Evolutionary conservation across 176 grass and related monocot genomes (phyloP), one percentile per base, ranked within the genome.

Genomic region (Aechmea fasciata): DNA sequence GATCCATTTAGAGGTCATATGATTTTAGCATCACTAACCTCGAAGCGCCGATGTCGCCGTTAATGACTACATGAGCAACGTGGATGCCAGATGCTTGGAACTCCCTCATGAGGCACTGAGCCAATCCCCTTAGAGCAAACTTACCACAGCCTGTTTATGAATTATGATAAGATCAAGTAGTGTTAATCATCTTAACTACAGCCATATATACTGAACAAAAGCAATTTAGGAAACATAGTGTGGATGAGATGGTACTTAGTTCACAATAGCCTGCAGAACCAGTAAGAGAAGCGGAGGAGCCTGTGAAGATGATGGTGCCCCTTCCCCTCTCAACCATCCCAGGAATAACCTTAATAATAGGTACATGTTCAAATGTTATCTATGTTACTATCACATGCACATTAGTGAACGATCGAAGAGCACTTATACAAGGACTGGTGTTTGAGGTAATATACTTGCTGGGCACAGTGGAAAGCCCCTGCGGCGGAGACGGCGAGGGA

Each of bases 231-330:
- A 52, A 54, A 65, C n/a, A 9, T 57, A 3, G 7, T 25, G 49
- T 50, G 19, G 66, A 76, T 74, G 3, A 73, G 22, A 50, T 33
- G 9, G 81, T 87, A 92, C 92, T 85, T 26, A 89, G 76, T 73
- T 87, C 83, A 50, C 69, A 71, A 78, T 78, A 87, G 65, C 92
- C 85, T 50, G 83, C 67, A 65, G 80, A 83, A 22, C 88, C 92
- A 79, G 33, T 67, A 51, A 89, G 48, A 17, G 88, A 96, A 59
- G 83, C 86, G 1, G 88, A 87, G 11, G 88, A 96, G 33, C 92
- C 92, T 0, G 92, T 89, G 73, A 96, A 87, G 79, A 92, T 86
- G 24, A 96, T 83, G 52, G 92, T 96, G 69, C 92, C 92, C 18
- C 88, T 96, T 26, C 83, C 76, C 49, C 92, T 78, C 52, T 92